phyloP scores from a whole-genome alignment of 768 basidiomycete species.

The Hericium alpestre region DNA sequence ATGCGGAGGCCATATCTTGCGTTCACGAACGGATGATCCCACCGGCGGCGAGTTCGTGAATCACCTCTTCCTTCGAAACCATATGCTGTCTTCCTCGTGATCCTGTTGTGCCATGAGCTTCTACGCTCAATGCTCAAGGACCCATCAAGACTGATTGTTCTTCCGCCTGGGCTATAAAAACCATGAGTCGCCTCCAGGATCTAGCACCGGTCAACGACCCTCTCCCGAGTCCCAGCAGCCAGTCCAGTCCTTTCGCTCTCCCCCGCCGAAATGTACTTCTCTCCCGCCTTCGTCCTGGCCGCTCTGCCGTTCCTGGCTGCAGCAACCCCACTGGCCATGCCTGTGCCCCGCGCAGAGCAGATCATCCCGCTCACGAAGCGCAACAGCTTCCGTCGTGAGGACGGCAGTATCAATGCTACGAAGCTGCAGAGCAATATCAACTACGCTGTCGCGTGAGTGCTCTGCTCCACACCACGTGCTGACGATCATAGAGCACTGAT shows the following conservation, averaged over 20 bases:
- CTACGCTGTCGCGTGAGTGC: not conserved
- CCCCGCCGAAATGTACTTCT: not conserved
- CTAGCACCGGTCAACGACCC: not conserved
- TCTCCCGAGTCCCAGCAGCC: not conserved
- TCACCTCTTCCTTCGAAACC: too few species aligned
- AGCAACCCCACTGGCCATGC: not conserved
- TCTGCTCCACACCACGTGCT: not conserved
- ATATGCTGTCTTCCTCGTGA: too few species aligned
- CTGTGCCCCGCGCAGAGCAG: not conserved
- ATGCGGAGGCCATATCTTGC: too few species aligned
- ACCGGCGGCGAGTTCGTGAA: too few species aligned
- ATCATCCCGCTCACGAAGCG: constrained; percentile 3
- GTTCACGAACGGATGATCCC: too few species aligned
- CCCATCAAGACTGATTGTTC: too few species aligned
- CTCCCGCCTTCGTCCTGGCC: constrained; percentile 16
- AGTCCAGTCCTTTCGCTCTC: not conserved
- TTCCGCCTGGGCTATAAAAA: not conserved
- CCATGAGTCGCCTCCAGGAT: not conserved
- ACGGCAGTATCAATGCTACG: constrained; percentile 1
- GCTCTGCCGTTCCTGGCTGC: constrained; percentile 2
- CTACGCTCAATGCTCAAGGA: too few species aligned
- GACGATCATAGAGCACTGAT: not conserved
- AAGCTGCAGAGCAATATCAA: not conserved
- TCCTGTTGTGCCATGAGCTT: too few species aligned
- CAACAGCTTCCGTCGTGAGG: not conserved